Percentiles rank a stretch among this genome's conserved stretches.
These are phyloP conservation scores for Naganishia randhawae DNA, from an alignment of 768 basidiomycete species.

Conservation along the genomic window DNA sequence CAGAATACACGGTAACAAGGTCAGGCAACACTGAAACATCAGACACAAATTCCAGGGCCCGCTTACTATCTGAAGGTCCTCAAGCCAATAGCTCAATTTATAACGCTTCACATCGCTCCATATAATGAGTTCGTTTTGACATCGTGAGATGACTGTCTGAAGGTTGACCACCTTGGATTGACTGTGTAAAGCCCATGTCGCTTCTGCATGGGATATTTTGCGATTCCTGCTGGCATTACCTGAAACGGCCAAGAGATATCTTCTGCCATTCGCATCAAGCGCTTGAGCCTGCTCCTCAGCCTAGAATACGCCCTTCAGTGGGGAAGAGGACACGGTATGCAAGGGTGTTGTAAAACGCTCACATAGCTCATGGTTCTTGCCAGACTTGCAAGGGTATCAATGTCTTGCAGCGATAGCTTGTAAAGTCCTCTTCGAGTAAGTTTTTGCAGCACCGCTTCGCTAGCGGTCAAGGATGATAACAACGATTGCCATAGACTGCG, in stretches of 20 bases:
- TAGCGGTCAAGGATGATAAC: neutral
- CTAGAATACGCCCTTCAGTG: neutral
- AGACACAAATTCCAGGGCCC: neutral
- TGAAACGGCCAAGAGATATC: conserved; percentile 2
- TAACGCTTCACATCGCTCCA: conserved; percentile 6
- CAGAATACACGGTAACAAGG: neutral
- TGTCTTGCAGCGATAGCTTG: neutral
- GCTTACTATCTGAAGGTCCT: conserved; percentile 11
- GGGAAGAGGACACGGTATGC: neutral
- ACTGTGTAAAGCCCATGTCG: conserved; percentile 15
- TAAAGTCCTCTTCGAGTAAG: neutral
- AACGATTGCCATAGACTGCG: neutral
- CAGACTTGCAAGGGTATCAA: conserved; percentile 8
- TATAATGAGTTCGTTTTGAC: conserved; percentile 4
- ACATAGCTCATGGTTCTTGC: conserved; percentile 6
- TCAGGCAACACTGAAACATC: neutral
- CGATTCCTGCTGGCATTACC: neutral
- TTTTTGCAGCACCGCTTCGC: neutral
- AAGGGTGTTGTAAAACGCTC: neutral
- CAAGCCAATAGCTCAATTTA: conserved; percentile 14
- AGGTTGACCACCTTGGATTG: conserved; percentile 6
- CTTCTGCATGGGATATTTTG: neutral
- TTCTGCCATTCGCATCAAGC: conserved; percentile 20
- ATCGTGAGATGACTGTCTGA: conserved; percentile 9
- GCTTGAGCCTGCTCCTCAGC: conserved; percentile 20